Evolutionary conservation across 768 basidiomycete species (phyloP), one percentile per base, ranked within the genome.

Genomic region (Pilatotrama ljubarskyi): DNA sequence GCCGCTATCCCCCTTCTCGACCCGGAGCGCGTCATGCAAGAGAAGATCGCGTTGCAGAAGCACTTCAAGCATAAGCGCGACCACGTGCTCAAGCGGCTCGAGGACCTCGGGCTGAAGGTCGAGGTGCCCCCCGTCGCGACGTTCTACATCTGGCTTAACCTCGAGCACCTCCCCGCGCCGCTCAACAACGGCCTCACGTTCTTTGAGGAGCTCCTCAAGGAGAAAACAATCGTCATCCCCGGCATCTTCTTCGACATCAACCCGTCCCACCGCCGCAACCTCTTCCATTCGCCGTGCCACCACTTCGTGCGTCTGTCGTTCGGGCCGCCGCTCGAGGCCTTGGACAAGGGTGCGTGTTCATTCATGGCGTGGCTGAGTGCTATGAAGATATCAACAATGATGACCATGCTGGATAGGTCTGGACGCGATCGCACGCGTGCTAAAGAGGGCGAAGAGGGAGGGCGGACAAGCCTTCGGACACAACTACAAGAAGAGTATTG

Each of bases 101-200:
- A 86, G 58, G 79, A 83, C 38, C 82, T 98, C 56, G 88, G 85
- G 43, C 80, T 97, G 22, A 85, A 89, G 50, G 91, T 97, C 44
- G 78, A 83, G 46, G 75, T 91, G 55, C 88, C 89, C 41, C 93
- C 92, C 6, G 77, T 77, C 18, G 85, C 87, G 55, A 97, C 95
- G 2, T 98, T 97, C 76, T 97, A 98, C 74, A 85, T 97, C 70
- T 97, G 95, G 94, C 82, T 95, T 59, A 91, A 91, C 75, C 79
- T 96, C 20, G 87, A 87, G 70, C 80, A 79, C 55, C 81, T 97
- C 47, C 90, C 92, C 9, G 66, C 84, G 5, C 95, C 95, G 7
- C 71, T 97, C 43, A 93, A 94, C 76, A 93, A 92, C 68, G 95
- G 95, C 18, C 76, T 97, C 84, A 92, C 91, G 5, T 96, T 98